These are phyloP conservation scores for Pichia sorboxylosa DNA, from an alignment of 1,139 yeast species.

Conservation along the genomic window DNA sequence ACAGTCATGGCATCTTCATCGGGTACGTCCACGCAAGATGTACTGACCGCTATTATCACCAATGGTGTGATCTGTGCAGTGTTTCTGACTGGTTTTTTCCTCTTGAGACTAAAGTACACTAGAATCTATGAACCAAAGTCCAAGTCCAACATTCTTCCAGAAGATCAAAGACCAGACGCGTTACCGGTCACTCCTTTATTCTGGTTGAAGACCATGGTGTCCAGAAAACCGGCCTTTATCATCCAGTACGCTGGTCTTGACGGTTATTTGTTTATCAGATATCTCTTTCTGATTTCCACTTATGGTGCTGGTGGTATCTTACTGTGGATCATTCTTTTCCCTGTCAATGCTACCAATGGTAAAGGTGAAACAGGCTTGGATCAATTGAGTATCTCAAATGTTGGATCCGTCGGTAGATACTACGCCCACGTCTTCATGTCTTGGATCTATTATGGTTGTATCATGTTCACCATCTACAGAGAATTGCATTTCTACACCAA, in stretches of 20 bases:
- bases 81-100: constrained; percentile 47
- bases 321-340: constrained; percentile 68
- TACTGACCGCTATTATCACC: constrained; percentile 41
- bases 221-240: constrained; percentile 53
- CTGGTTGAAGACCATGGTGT: constrained; percentile 44
- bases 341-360: constrained; percentile 82
- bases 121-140: constrained; percentile 79
- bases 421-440: constrained; percentile 66
- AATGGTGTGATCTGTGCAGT: constrained; percentile 47
- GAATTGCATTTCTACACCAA: constrained; percentile 59
- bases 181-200: constrained; percentile 43
- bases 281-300: constrained; percentile 49
- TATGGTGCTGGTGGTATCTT: constrained; percentile 55
- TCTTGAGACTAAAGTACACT: constrained; percentile 49
- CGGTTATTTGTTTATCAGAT: constrained; percentile 80
- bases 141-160: constrained; percentile 35
- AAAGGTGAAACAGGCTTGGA: constrained; percentile 40
- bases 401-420: constrained; percentile 45
- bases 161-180: constrained; percentile 38
- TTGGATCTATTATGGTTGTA: constrained; percentile 52
- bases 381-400: constrained; percentile 50
- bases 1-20: background rate
- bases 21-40: constrained; percentile 35
- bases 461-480: constrained; percentile 53
- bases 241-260: constrained; percentile 78